Evolutionary conservation across 305 asterid species (phyloP).

Genomic region (Solanum chacoense): DNA sequence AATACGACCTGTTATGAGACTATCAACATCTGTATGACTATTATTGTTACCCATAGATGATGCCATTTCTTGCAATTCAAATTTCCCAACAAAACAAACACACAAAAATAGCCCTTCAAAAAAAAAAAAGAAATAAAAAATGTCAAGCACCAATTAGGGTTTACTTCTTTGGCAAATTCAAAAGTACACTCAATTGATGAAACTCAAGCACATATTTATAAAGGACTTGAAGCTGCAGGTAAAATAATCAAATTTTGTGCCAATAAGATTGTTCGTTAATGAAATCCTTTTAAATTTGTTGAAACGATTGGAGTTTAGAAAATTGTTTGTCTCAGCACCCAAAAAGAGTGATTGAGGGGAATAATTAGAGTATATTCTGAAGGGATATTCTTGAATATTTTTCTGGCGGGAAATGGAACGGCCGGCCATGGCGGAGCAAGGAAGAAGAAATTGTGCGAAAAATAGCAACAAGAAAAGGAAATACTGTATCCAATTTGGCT

Average conservation of each 20-base stretch:
- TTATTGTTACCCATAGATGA: not conserved
- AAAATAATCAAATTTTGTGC: not conserved
- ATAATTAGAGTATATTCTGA: not conserved
- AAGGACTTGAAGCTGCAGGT: not conserved
- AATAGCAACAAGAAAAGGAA: not conserved
- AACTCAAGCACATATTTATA: not conserved
- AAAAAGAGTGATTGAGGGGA: not conserved
- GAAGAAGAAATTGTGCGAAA: not conserved
- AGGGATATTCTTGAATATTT: not conserved
- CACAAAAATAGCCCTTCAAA: not conserved
- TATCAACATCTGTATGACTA: not conserved
- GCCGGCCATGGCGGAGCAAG: not conserved
- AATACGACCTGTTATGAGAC: conserved; percentile 31
- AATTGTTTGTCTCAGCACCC: not conserved
- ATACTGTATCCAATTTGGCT: not conserved
- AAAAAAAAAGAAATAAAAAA: too few species aligned
- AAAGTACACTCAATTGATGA: not conserved
- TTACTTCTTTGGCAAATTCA: not conserved
- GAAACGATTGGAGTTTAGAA: not conserved
- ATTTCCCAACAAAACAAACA: not conserved
- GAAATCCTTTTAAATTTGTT: not conserved
- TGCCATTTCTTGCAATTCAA: not conserved
- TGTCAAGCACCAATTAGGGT: not conserved
- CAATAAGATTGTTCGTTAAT: not conserved
- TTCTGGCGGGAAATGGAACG: not conserved